Evolutionary conservation across 2,329 filamentous ascomycete species (phyloP), one percentile per base, ranked within the genome.

Genomic region (Xylariaceae sp.): DNA sequence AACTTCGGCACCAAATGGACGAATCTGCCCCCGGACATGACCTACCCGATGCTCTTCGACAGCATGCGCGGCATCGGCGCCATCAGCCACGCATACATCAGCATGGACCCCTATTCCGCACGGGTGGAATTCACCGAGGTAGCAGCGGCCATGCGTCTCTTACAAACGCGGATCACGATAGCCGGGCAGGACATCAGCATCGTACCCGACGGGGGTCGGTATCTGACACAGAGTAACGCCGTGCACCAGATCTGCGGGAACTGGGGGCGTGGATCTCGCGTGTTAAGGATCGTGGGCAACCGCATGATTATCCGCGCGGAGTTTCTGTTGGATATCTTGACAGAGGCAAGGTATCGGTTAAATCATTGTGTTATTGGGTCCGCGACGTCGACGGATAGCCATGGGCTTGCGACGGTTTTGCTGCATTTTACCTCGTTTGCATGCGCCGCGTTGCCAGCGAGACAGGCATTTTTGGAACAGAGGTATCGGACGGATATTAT

Each of bases 51-150:
- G 56, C 62, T 64, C 8, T 61, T 64, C 57, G 51, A 59, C 10
- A 63, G 62, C 58, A 58, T 64, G 23, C 58, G 62, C 1, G 23
- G 54, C 10, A 35, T 64, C 1, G 62, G 62, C 34, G 53, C 57
- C 3, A 34, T 64, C 0, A 57, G 55, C 13, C 56, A 64, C 13
- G 50, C 56, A 0, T 9, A 55, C 3, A 54, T 60, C 18, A 4
- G 23, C 23, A 34, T n/a, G 37, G 9, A 41, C 37, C 37, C 37
- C 9, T 41, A 10, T 13, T 10, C 37, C 2, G 37, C 37, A 4
- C 37, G 37, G 9, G 37, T 41, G 2, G 37, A 41, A 2, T 41
- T 41, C 1, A 41, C 7, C 37, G 37, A 41, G 37, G 11, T 13
- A 41, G 37, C 37, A 9, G 37, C 37, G 3, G 37, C 37, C 9